Percentiles rank a stretch among this genome's conserved stretches.
phyloP scores from a whole-genome alignment of 345 rosid species.

The Punica granatum region DNA sequence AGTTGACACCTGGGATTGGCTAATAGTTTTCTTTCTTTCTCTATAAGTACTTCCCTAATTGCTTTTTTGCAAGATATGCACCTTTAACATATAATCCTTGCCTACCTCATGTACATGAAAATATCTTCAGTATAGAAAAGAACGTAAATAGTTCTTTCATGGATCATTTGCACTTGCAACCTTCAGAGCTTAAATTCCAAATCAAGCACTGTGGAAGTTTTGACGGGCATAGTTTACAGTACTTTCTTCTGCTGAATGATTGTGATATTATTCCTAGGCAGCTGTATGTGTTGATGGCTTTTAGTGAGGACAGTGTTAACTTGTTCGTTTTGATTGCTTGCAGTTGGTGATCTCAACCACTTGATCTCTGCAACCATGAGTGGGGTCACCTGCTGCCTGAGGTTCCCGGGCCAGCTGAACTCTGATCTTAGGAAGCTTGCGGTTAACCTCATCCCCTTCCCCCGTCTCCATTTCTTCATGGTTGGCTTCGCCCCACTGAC shows the following conservation, averaged over 20 bases:
- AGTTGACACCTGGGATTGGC: background rate
- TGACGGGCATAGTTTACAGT: background rate
- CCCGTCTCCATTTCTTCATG: slow-evolving; percentile 29
- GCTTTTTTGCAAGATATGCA: background rate
- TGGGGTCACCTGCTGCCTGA: slow-evolving; percentile 32
- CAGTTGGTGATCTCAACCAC: slow-evolving; percentile 30
- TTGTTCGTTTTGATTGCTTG: background rate
- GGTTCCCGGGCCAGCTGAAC: slow-evolving; percentile 33
- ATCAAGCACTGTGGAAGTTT: background rate
- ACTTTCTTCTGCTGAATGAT: background rate
- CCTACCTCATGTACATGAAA: background rate
- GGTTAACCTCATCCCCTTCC: slow-evolving; percentile 27
- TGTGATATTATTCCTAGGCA: background rate
- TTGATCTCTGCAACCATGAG: slow-evolving; percentile 32
- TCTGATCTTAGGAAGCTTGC: slow-evolving; percentile 29
- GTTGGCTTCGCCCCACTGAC: slow-evolving; percentile 27
- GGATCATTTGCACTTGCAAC: background rate
- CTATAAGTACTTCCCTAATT: background rate
- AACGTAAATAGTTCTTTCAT: background rate
- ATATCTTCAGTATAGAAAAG: background rate
- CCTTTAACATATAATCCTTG: background rate
- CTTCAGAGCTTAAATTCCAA: background rate
- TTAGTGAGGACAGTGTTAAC: background rate
- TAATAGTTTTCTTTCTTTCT: too few species aligned
- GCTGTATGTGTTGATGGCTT: background rate